A percentile compares a stretch with the other conserved stretches of the same genome.
These are phyloP conservation scores for Chlorella sp. DNA, from an alignment of 139 green algal species.

Conservation along the genomic window DNA sequence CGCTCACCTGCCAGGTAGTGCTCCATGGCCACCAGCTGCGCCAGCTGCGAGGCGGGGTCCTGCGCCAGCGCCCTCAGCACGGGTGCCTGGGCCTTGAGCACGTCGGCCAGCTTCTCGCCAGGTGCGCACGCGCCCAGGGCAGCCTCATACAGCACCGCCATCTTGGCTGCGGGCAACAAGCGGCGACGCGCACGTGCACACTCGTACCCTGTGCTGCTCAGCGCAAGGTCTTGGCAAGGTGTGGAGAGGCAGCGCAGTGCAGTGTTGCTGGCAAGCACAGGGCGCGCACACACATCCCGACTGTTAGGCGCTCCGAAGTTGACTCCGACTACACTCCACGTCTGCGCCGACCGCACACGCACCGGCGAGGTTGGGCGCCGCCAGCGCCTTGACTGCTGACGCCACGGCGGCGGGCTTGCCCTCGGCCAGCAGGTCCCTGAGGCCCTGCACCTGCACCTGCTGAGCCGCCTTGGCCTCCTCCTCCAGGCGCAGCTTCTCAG, in stretches of 20 bases:
- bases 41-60: constrained; percentile 57
- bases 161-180: constrained; percentile 35
- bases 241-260: too few species aligned
- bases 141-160: constrained; percentile 33
- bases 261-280: too few species aligned
- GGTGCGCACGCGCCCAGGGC: constrained; percentile 8
- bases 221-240: too few species aligned
- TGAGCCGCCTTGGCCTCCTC: not conserved
- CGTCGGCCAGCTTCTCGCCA: constrained; percentile 27
- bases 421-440: not conserved
- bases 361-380: not conserved
- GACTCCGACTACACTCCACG: too few species aligned
- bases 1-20: constrained; percentile 28
- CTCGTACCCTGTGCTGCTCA: too few species aligned
- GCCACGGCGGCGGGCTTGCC: not conserved
- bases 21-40: constrained; percentile 77
- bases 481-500: not conserved
- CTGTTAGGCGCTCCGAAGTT: too few species aligned
- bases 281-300: too few species aligned
- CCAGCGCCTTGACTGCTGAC: not conserved
- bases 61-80: constrained; percentile 29
- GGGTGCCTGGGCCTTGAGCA: constrained; percentile 26
- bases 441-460: not conserved
- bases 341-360: too few species aligned
- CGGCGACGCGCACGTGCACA: too few species aligned